Base-by-base conservation (phyloP, 306 rosid species). In the Cercis canadensis region DNA sequence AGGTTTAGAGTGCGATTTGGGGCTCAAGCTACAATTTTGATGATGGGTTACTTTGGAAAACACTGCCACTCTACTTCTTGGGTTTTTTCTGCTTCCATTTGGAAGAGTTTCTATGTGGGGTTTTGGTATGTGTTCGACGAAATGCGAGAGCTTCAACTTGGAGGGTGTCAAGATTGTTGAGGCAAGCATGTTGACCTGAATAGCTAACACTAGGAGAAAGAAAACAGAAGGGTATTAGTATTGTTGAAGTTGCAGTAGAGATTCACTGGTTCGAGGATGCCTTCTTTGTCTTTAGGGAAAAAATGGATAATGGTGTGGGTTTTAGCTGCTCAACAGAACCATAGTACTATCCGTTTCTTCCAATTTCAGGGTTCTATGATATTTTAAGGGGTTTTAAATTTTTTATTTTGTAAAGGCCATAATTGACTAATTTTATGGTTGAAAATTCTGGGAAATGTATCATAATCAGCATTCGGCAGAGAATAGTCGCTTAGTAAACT, bases 141-240 rank as follows among this genome's bases (percentile, higher is more conserved):
- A 73, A 74, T 60, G 79, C 34, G 76, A 68, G 43, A 70, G 76
- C 70, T 75, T 83, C 66, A 89, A 55, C 14, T 74, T 76, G 8
- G 84, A 80, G 7, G 89, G 70, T 5, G 79, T 74, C 49, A 76
- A 76, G 73, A 78, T 62, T 5, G 83, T 54, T 14, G 78, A 77
- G 29, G 83, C 81, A 57, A 87, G 74, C 96, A 90, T 92, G 61
- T 64, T 69, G 50, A 74, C 62, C 44, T 2, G 15, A 21, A 46
- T 1, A 6, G 54, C 12, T 0, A 62, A 44, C 16, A 67, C 10
- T 73, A 29, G 5, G 49, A 41, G 9, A 9, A 24, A 67, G 57
- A 40, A 43, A 24, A 14, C 12, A 3, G 29, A 55, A 61, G 24
- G 18, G 55, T 6, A 55, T 4, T 8, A 21, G 16, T 45, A 13